phyloP scores from a whole-genome alignment of 2,329 filamentous ascomycete genomes.

The Sclerotinia subarctica region DNA sequence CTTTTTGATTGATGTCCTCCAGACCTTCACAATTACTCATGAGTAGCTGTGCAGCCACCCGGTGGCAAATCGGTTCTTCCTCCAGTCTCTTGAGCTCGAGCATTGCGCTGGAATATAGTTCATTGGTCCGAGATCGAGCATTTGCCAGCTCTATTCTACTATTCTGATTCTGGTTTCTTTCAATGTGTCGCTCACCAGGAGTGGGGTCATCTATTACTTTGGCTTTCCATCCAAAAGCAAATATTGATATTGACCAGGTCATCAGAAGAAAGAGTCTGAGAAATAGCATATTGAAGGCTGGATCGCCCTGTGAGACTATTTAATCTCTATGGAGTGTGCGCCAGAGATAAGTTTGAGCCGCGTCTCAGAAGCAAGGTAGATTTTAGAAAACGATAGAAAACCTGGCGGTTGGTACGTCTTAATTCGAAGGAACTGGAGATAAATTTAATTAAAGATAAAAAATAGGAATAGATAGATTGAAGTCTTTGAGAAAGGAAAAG shows the following conservation, averaged over 20 bases:
- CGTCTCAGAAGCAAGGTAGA: not conserved
- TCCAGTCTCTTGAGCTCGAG: conserved; percentile 36
- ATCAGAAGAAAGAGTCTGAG: not conserved
- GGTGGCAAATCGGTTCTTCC: conserved; percentile 38
- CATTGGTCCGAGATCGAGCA: conserved; percentile 28
- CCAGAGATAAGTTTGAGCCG: not conserved
- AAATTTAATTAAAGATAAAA: not conserved
- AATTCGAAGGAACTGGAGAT: not conserved
- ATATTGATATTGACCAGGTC: conserved; percentile 2
- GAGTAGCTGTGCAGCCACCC: conserved; percentile 37
- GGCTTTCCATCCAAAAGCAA: conserved; percentile 16
- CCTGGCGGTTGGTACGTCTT: not conserved
- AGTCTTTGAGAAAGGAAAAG: not conserved
- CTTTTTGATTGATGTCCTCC: conserved; percentile 33
- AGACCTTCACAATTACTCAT: conserved; percentile 38
- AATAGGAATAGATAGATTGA: not conserved
- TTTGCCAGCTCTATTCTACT: conserved; percentile 29
- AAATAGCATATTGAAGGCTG: conserved; percentile 3
- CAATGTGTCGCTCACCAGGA: not conserved
- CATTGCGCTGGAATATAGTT: conserved; percentile 38
- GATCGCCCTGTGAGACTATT: not conserved
- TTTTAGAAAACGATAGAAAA: not conserved
- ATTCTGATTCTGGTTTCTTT: not conserved
- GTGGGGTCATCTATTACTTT: conserved; percentile 10
- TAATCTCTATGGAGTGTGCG: not conserved